phyloP scores from a whole-genome alignment of 2,329 filamentous ascomycete genomes.

The Verticillium klebahnii region DNA sequence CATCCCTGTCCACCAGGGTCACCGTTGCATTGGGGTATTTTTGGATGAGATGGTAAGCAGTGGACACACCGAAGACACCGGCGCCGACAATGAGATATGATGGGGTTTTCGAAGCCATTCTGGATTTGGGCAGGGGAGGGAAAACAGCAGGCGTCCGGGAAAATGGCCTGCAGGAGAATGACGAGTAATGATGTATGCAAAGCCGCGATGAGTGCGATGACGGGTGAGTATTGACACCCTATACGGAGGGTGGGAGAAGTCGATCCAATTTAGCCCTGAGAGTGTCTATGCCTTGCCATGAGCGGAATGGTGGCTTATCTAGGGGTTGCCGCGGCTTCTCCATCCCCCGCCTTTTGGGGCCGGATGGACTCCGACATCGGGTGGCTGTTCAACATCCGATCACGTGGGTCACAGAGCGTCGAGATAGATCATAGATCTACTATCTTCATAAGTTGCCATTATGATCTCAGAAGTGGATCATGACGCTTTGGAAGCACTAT shows the following conservation, averaged over 20 bases:
- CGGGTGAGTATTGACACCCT: constrained; percentile 1
- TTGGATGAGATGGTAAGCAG: constrained; percentile 40
- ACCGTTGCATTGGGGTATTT: constrained; percentile 12
- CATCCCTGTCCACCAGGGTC: constrained; percentile 19
- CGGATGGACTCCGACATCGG: neutral
- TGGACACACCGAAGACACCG: constrained; percentile 45
- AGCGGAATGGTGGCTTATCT: neutral
- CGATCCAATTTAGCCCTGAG: neutral
- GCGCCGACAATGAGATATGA: constrained; percentile 40
- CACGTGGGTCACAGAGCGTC: neutral
- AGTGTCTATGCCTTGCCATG: neutral
- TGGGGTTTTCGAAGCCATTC: constrained; percentile 4
- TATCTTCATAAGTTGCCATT: neutral
- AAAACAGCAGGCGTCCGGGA: neutral
- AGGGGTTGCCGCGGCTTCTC: neutral
- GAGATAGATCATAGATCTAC: neutral
- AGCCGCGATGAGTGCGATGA: neutral
- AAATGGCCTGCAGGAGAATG: neutral
- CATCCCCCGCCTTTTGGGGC: neutral
- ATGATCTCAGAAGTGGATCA: neutral
- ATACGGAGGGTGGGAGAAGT: constrained; percentile 1
- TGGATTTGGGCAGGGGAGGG: neutral
- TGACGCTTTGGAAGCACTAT: neutral
- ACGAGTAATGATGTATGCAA: neutral
- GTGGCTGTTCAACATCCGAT: neutral